Evolutionary conservation across 2,329 filamentous ascomycete species (phyloP).

Genomic region (Botrytis sinoallii): DNA sequence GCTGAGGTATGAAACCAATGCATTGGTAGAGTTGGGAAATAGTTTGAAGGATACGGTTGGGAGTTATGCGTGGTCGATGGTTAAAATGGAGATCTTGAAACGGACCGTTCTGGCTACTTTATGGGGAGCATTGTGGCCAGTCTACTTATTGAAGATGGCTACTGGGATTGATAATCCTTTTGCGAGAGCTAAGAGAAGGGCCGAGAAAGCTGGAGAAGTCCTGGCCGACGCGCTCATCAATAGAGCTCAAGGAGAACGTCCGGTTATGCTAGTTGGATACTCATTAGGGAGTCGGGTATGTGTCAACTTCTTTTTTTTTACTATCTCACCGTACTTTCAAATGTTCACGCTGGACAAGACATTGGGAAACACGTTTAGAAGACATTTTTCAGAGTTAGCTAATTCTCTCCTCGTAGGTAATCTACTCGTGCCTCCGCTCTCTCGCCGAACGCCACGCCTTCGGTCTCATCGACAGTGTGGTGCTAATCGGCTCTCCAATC

Average conservation of each 20-base stretch:
- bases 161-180: slow-evolving; percentile 60
- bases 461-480: slow-evolving; percentile 61
- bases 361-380: not conserved
- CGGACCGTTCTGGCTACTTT: slow-evolving; percentile 46
- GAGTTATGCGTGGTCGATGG: slow-evolving; percentile 55
- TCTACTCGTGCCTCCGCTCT: slow-evolving; percentile 59
- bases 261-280: not conserved
- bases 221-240: slow-evolving; percentile 62
- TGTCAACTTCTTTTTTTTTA: not conserved
- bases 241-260: not conserved
- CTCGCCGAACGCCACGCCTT: slow-evolving; percentile 61
- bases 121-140: slow-evolving; percentile 49
- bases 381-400: not conserved
- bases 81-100: slow-evolving; percentile 61
- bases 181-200: slow-evolving; percentile 54
- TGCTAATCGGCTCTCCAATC: slow-evolving; percentile 79
- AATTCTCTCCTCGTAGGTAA: slow-evolving; percentile 51
- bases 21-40: slow-evolving; percentile 72
- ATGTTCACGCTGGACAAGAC: not conserved
- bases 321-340: slow-evolving; percentile 44
- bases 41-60: slow-evolving; percentile 66
- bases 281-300: not conserved
- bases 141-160: slow-evolving; percentile 50
- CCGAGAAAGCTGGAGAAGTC: slow-evolving; percentile 59
- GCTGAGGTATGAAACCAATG: slow-evolving; percentile 76